phyloP scores from a whole-genome alignment of 108 stramenopile genomes.

The Cyclotella cryptica region DNA sequence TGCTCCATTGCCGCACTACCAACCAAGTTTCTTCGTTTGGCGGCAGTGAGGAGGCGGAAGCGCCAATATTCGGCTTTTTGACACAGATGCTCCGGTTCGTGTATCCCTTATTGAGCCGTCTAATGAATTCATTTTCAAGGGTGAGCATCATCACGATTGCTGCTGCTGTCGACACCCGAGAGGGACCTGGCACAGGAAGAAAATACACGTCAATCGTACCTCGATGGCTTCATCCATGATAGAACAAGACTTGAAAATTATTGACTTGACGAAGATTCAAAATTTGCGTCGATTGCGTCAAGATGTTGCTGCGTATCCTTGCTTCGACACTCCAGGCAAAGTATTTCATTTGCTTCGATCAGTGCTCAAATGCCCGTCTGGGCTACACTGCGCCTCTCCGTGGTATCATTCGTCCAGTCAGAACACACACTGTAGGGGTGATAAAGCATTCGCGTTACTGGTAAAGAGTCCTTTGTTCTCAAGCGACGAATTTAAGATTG shows the following conservation, averaged over 20 bases:
- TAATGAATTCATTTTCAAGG: constrained; percentile 9
- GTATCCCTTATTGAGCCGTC: constrained; percentile 28
- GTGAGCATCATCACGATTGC: constrained; percentile 2
- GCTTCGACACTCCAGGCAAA: constrained; percentile 42
- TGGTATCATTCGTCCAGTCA: constrained; percentile 19
- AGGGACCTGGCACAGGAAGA: constrained; percentile 36
- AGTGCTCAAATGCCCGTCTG: constrained; percentile 31
- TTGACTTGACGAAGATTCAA: constrained; percentile 51
- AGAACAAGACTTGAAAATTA: constrained; percentile 9
- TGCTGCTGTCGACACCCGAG: constrained; percentile 50
- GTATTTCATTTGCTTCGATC: constrained; percentile 56
- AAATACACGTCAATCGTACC: background rate
- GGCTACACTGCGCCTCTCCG: constrained; percentile 50
- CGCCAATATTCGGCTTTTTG: background rate
- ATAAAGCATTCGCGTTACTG: constrained; percentile 43
- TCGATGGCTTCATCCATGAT: background rate
- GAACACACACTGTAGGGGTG: background rate
- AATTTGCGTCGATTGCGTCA: constrained; percentile 5
- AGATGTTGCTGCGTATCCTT: constrained; percentile 14
- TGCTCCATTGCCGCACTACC: constrained; percentile 40
- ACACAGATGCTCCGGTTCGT: constrained; percentile 3
- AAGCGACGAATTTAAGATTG: background rate
- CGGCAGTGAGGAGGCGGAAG: background rate
- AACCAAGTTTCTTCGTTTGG: background rate
- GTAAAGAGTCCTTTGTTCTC: constrained; percentile 16